Base-by-base conservation (phyloP, 495 filamentous ascomycete species). In the Niebla homalea region DNA sequence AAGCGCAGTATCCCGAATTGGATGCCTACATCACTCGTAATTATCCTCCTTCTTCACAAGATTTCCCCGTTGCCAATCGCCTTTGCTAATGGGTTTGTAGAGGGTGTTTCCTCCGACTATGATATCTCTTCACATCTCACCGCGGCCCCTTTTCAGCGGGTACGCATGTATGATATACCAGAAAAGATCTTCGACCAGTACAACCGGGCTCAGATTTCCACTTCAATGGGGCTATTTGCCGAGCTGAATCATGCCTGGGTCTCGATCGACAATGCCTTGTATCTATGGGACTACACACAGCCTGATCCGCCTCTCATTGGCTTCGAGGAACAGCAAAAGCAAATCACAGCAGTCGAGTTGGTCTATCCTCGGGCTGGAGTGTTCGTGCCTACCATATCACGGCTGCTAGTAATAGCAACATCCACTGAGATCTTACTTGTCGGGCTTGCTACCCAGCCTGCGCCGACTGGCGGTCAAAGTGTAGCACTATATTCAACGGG, bases 211-310 rank as follows among this genome's bases (percentile, higher is more conserved):
- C 78, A 89, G 54, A 78, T 94, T 2, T 81, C 81, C 21, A 92
- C 90, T 11, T 78, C 75, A 60, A 93, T 97, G 81, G 92, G 92
- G 19, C 67, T 97, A 36, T 95, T 99, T 64, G 85, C 92, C 19
- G 83, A 88, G 62, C 64, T 99, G 56, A 86, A 87, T 51, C 89
- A 96, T 67, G 90, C 89, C 40, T 99, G 90, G 89, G 83, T 93
- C 19, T 75, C 85, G 0, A 94, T 99, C 60, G 92, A 99, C 67
- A 94, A 92, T 65, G 81, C 85, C 48, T 73, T 99, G 22, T 99
- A 97, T 62, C 71, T 99, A 12, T 99, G 92, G 92, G 92, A 99
- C 65, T 99, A 95, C 60, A 90, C 87, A 10, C 75, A 84, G 53
- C 81, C 85, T 23, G 81, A 87, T 58, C 84, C 89, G 20, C 84